Conservation (phyloP, 176 grass and related monocot species). For the Triticum monococcum region DNA sequence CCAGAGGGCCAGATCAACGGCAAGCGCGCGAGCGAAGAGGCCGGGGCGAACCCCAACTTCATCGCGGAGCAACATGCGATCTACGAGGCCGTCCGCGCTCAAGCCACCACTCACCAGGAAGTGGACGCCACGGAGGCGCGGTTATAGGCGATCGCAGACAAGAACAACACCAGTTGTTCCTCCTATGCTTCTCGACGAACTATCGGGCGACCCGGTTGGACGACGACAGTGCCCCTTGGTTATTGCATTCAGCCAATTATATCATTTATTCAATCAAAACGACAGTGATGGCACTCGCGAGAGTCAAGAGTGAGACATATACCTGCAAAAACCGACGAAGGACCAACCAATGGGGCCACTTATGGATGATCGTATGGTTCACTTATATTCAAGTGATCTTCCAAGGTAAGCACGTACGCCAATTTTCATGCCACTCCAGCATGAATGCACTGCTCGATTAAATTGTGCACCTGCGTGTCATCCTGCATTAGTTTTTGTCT, state of each 20-base stretch:
- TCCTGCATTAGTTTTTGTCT: slow-evolving; percentile 2
- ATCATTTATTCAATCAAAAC: neutral
- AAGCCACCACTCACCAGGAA: too few relatives aligned
- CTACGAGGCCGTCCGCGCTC: too few relatives aligned
- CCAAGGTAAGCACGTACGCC: neutral
- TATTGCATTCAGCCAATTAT: neutral
- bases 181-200: too few relatives aligned
- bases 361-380: neutral
- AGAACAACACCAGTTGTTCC: too few relatives aligned
- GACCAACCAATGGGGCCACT: neutral
- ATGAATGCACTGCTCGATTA: neutral
- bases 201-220: too few relatives aligned
- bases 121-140: too few relatives aligned
- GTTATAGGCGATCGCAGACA: too few relatives aligned
- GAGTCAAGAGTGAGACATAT: neutral
- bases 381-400: slow-evolving; percentile 7
- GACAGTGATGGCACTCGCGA: neutral
- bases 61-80: too few relatives aligned
- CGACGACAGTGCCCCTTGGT: too few relatives aligned
- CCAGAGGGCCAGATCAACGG: too few relatives aligned
- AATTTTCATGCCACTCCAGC: neutral
- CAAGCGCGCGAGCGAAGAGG: too few relatives aligned
- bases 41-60: too few relatives aligned
- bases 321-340: neutral
- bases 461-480: neutral